Percentiles rank a stretch among this genome's conserved stretches.
Evolutionary conservation across 2,329 filamentous ascomycete genomes (phyloP).

Genomic region (Arthrobotrys pseudoclavata): DNA sequence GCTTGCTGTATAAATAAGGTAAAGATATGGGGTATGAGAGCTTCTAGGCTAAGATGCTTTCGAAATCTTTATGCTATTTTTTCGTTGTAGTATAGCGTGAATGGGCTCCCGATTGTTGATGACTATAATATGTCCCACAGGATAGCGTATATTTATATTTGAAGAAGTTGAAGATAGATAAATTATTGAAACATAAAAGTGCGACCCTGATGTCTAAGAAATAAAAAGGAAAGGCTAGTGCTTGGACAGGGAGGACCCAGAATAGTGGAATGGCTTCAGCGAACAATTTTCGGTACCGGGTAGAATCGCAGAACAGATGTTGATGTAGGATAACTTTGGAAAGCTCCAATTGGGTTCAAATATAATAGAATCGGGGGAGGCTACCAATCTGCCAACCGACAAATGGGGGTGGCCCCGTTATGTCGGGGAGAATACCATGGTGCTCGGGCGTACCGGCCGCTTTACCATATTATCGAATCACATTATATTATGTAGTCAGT

Average conservation of each 20-base stretch:
- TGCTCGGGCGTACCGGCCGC: slow-evolving; percentile 29
- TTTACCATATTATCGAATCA: slow-evolving; percentile 33
- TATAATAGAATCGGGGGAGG: slow-evolving; percentile 20
- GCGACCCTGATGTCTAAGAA: slow-evolving; percentile 19
- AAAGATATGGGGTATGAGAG: slow-evolving; percentile 55
- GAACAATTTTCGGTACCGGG: slow-evolving; percentile 30
- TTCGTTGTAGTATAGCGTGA: slow-evolving; percentile 17
- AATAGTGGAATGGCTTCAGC: slow-evolving; percentile 15
- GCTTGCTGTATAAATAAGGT: slow-evolving; percentile 42
- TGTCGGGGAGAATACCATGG: slow-evolving; percentile 7
- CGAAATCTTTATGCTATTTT: slow-evolving; percentile 1
- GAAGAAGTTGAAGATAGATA: slow-evolving; percentile 15
- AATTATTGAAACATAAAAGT: slow-evolving; percentile 25
- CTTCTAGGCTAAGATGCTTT: slow-evolving; percentile 26
- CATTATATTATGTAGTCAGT: slow-evolving; percentile 8
- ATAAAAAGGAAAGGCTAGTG: slow-evolving; percentile 38
- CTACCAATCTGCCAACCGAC: slow-evolving; percentile 5
- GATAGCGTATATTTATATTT: slow-evolving; percentile 52
- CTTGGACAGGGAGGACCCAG: slow-evolving; percentile 20
- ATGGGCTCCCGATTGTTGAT: slow-evolving; percentile 25
- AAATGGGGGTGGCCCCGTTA: slow-evolving; percentile 2
- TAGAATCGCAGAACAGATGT: slow-evolving; percentile 15
- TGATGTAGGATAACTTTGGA: slow-evolving; percentile 12
- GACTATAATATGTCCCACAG: slow-evolving; percentile 40
- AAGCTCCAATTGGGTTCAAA: slow-evolving; percentile 12